These are phyloP conservation scores for Ormosia semicastrata DNA, from an alignment of 306 rosid genomes.

Conservation along the genomic window DNA sequence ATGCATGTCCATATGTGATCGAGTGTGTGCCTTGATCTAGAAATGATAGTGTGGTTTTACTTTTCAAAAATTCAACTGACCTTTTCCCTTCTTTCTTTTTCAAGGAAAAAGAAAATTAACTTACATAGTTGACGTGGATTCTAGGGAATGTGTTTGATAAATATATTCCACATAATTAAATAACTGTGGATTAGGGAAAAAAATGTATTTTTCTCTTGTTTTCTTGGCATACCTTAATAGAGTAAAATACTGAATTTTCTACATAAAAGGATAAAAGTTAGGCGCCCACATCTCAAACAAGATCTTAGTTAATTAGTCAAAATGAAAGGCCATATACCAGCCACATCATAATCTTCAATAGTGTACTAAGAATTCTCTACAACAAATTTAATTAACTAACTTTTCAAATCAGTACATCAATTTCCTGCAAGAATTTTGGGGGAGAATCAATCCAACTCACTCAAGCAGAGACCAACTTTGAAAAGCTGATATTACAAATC, in stretches of 20 bases:
- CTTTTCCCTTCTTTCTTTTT: constrained; percentile 20
- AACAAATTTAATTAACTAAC: background rate
- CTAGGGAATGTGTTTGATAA: background rate
- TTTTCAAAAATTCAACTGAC: constrained; percentile 27
- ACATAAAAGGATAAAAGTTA: constrained; percentile 27
- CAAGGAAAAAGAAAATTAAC: background rate
- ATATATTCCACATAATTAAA: background rate
- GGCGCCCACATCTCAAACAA: constrained; percentile 21
- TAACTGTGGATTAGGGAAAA: too few species aligned
- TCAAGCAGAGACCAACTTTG: background rate
- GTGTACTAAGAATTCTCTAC: background rate
- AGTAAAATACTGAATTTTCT: constrained; percentile 17
- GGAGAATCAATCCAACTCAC: background rate
- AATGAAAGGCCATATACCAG: background rate
- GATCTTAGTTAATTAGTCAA: constrained; percentile 22
- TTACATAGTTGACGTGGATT: background rate
- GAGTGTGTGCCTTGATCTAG: background rate
- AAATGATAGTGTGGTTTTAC: constrained; percentile 26
- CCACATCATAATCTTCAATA: constrained; percentile 6
- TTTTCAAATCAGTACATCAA: background rate
- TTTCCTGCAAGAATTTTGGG: background rate
- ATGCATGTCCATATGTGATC: constrained; percentile 20
- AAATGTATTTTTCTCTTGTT: background rate
- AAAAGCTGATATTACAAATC: background rate
- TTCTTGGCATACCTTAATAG: background rate